Evolutionary conservation across 2,329 filamentous ascomycete genomes (phyloP), one percentile per base, ranked within the genome.

Genomic region (Fusarium camptoceras): DNA sequence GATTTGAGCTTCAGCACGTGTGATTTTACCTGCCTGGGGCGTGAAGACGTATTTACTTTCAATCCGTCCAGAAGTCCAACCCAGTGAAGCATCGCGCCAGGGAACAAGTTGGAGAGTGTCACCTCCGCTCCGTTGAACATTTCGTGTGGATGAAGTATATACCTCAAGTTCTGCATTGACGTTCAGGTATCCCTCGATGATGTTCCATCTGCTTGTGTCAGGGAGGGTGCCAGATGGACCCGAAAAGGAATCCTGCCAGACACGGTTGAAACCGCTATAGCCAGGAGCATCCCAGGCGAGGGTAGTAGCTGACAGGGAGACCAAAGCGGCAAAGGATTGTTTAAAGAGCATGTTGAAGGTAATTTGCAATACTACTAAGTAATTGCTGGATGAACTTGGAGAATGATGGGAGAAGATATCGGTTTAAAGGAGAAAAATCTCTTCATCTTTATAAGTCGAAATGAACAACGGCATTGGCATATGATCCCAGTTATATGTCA

Each of bases 1-100:
- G 83, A 86, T 76, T 25, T 73, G 71, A 9, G 81, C 81, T 72
- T 86, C 83, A 46, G 80, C 78, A 24, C 83, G 69, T 14, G 84
- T 85, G 39, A 74, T 59, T 27, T 76, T 76, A n/a, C 82, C 82
- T 0, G 80, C 74, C 5, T 74, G 43, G 0, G 84, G 83, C 0
- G 81, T 83, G 76, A 84, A 85, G 8, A 80, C 79, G 63, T 83
- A 82, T 47, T 76, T 81, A 64, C 80, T 81, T 76, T 87, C 85
- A 58, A 86, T 73, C 16, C 85, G 82, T 3, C 81, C 84, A 1
- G 84, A 86, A 0, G 84, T 86, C 85, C 85, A 87, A 14, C 77
- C 73, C 5, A n/a, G n/a, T n/a, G 71, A 73, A 8, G 61, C 44
- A 42, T 82, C 78, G 20, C 76, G 75, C 73, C 80, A 81, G 1